Conservation (phyloP, 768 basidiomycete species). For the Leccinum boreale region DNA sequence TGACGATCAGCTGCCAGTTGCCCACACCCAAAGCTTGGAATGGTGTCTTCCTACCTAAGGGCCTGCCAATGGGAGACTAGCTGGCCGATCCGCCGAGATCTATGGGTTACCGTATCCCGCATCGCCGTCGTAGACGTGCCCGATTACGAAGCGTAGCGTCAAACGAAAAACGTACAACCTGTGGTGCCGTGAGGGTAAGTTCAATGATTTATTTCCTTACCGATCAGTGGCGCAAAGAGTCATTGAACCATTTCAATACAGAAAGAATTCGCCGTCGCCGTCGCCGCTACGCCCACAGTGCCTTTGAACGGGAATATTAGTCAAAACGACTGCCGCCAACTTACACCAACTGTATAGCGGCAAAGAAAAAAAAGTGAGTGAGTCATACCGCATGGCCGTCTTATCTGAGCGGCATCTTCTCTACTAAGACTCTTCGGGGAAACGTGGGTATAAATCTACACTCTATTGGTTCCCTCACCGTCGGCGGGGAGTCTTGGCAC, state of each 20-base stretch:
- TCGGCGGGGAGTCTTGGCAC: neutral
- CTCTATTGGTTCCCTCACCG: neutral
- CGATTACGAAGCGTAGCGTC: conserved; percentile 1
- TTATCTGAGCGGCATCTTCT: neutral
- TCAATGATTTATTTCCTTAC: conserved; percentile 6
- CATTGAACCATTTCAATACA: neutral
- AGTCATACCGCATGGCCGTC: neutral
- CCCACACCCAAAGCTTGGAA: neutral
- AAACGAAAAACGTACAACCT: neutral
- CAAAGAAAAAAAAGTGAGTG: neutral
- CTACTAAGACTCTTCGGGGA: neutral
- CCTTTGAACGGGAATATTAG: conserved; percentile 1
- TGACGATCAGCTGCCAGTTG: neutral
- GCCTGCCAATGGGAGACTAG: neutral
- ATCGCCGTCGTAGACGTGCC: conserved; percentile 1
- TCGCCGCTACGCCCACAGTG: conserved; percentile 1
- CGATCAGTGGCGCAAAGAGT: conserved; percentile 4
- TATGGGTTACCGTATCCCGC: neutral
- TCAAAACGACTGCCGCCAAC: neutral
- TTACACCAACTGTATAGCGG: neutral
- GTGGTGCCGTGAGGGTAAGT: neutral
- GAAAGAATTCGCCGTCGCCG: neutral
- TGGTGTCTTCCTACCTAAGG: neutral
- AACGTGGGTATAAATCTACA: neutral
- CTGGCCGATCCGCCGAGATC: neutral